Conservation (phyloP, 768 basidiomycete genomes). For the Cyclocybe cylindracea region DNA sequence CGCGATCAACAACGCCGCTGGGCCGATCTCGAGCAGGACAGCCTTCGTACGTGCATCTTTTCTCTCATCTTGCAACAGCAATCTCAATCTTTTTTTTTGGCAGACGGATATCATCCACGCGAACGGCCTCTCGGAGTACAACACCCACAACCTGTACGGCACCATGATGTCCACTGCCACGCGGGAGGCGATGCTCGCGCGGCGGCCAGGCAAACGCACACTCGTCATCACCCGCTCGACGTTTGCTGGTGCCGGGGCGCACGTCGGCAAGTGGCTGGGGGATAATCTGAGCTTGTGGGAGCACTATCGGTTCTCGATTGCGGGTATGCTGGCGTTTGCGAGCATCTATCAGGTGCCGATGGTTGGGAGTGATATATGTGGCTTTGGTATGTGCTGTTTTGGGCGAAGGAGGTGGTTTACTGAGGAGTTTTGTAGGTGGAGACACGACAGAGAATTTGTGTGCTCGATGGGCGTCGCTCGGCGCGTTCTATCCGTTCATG, state of each 20-base stretch:
- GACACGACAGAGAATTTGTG: slow-evolving; percentile 71
- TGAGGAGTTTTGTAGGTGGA: slow-evolving; percentile 31
- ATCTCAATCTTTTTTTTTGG: background rate
- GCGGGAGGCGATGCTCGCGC: slow-evolving; percentile 58
- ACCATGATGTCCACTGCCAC: slow-evolving; percentile 72
- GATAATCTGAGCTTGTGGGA: slow-evolving; percentile 64
- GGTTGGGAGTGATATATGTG: slow-evolving; percentile 78
- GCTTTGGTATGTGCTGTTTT: slow-evolving; percentile 44
- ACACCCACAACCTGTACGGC: slow-evolving; percentile 69
- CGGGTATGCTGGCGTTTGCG: slow-evolving; percentile 69
- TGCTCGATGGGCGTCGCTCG: slow-evolving; percentile 75
- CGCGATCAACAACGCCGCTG: slow-evolving; percentile 57
- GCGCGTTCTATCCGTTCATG: slow-evolving; percentile 81
- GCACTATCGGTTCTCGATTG: slow-evolving; percentile 60
- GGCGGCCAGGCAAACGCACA: slow-evolving; percentile 60
- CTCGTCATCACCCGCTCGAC: slow-evolving; percentile 76
- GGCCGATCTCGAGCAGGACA: slow-evolving; percentile 53
- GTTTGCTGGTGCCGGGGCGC: slow-evolving; percentile 65
- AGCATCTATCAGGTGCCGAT: slow-evolving; percentile 69
- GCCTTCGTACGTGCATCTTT: slow-evolving; percentile 43
- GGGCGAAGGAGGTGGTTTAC: too few relatives aligned
- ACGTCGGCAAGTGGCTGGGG: slow-evolving; percentile 77
- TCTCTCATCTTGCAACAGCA: background rate
- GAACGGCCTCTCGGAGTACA: slow-evolving; percentile 61
- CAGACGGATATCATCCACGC: slow-evolving; percentile 50